Evolutionary conservation across 768 basidiomycete genomes (phyloP), one percentile per base, ranked within the genome.

Genomic region (Rhizopogon rudus): DNA sequence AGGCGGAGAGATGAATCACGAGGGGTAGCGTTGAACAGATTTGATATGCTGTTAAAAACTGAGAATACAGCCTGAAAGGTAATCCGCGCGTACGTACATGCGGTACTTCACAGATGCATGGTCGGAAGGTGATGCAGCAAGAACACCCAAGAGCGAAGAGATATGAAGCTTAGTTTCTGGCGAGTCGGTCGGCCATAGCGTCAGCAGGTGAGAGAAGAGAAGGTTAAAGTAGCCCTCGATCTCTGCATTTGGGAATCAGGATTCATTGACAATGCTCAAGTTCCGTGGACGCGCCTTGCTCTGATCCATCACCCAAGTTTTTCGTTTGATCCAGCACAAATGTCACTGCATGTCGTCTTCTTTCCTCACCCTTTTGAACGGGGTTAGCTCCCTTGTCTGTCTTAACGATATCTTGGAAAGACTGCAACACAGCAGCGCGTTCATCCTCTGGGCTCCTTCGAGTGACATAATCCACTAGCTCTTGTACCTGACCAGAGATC

Each of bases 181-280:
- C 5, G 83, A 78, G 54, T 81, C 77, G 45, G 72, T 57, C 6
- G 81, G 70, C 70, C 81, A 86, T 25, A 88, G 72, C 9, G 78
- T 69, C 59, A 88, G 78, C 40, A 91, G 65, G 71, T 92, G 88
- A 3, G 90, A 80, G 63, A 81, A 87, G 42, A 93, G 66, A 35
- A 93, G 77, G 69, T 92, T 92, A 77, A 91, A 93, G 70, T 92
- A 93, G 17, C 91, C 91, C 72, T 93, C 90, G 59, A 84, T 83
- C 72, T 93, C 87, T 89, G 66, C 22, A 31, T 31, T 40, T 63
- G 5, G 63, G 39, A 39, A 58, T 17, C 14, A 20, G 31, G 51
- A n/a, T 40, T 22, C 2, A 51, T 22, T 33, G 31, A 22, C 10
- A 43, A 49, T 49, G 7, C 48, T 37, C 14, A 14, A 20, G 20